Percentiles rank a stretch among this genome's conserved stretches.
Evolutionary conservation across 2,329 filamentous ascomycete species (phyloP).

Genomic region (Calcarisporium arbuscula): DNA sequence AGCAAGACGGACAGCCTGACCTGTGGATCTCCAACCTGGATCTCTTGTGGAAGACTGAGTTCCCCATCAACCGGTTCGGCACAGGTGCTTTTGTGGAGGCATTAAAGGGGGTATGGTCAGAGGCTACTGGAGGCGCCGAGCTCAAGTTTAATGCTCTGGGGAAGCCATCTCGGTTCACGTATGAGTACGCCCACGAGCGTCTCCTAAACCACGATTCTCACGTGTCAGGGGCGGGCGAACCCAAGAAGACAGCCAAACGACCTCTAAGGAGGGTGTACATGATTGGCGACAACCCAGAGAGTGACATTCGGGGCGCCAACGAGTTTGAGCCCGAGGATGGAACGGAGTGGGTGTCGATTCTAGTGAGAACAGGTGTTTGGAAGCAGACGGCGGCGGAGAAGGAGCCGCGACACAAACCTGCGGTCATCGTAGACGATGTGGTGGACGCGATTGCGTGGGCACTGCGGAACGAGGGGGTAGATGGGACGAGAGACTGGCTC

Average conservation of each 20-base stretch:
- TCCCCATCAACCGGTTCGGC: constrained; percentile 79
- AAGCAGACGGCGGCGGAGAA: constrained; percentile 28
- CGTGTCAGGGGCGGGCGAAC: constrained; percentile 14
- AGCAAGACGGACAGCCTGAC: constrained; percentile 70
- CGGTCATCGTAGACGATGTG: constrained; percentile 66
- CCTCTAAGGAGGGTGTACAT: constrained; percentile 79
- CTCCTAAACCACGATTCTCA: constrained; percentile 46
- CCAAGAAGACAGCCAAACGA: constrained; percentile 40
- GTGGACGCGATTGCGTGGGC: constrained; percentile 73
- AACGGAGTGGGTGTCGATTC: constrained; percentile 69
- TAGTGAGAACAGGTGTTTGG: constrained; percentile 80
- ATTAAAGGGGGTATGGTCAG: constrained; percentile 71
- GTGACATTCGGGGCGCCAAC: constrained; percentile 85
- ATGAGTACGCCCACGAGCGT: constrained; percentile 71
- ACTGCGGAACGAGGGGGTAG: constrained; percentile 48
- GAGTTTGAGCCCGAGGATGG: constrained; percentile 59
- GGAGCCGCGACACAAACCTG: constrained; percentile 54
- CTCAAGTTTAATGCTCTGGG: constrained; percentile 66
- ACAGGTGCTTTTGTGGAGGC: constrained; percentile 87
- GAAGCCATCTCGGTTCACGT: constrained; percentile 74
- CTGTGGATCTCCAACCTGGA: constrained; percentile 90
- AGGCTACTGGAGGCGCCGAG: constrained; percentile 57
- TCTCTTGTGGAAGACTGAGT: constrained; percentile 79
- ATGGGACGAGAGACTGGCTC: constrained; percentile 25
- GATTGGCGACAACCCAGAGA: constrained; percentile 86